Evolutionary conservation across 345 rosid species (phyloP).

Genomic region (Hirschfeldia incana): DNA sequence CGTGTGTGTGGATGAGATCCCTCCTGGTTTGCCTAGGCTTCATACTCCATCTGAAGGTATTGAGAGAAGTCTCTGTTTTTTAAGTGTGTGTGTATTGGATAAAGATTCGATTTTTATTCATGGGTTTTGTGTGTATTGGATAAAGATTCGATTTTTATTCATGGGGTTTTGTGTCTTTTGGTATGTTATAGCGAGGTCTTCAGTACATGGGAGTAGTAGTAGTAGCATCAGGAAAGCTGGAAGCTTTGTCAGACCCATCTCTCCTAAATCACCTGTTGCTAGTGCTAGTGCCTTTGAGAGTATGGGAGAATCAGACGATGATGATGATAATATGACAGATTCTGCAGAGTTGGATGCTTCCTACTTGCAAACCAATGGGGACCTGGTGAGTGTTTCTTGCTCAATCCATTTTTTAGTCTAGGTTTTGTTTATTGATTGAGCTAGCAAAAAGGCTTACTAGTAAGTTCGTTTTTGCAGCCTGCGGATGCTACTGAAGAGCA

Average conservation of each 20-base stretch:
- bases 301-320: conserved; percentile 91
- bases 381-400: conserved; percentile 66
- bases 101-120: too few relatives aligned
- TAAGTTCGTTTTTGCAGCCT: conserved; percentile 24
- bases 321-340: conserved; percentile 76
- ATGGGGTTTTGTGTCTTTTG: not conserved
- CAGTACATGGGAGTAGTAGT: conserved; percentile 46
- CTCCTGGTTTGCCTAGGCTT: conserved; percentile 77
- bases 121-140: not conserved
- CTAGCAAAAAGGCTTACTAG: not conserved
- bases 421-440: not conserved
- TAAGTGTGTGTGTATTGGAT: not conserved
- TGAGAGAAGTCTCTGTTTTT: not conserved
- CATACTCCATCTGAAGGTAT: conserved; percentile 87
- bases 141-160: conserved; percentile 3
- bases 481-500: conserved; percentile 59
- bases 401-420: too few relatives aligned
- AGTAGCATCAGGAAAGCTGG: conserved; percentile 54
- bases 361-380: conserved; percentile 69
- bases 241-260: conserved; percentile 65
- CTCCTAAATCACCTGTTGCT: conserved; percentile 94
- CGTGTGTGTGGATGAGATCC: conserved; percentile 66
- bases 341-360: conserved; percentile 55
- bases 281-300: conserved; percentile 96
- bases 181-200: conserved; percentile 38